A percentile compares a stretch with the other conserved stretches of the same genome.
Conservation (phyloP, 371 early-diverging fungal genomes). For the Choanephora cucurbitarum region DNA sequence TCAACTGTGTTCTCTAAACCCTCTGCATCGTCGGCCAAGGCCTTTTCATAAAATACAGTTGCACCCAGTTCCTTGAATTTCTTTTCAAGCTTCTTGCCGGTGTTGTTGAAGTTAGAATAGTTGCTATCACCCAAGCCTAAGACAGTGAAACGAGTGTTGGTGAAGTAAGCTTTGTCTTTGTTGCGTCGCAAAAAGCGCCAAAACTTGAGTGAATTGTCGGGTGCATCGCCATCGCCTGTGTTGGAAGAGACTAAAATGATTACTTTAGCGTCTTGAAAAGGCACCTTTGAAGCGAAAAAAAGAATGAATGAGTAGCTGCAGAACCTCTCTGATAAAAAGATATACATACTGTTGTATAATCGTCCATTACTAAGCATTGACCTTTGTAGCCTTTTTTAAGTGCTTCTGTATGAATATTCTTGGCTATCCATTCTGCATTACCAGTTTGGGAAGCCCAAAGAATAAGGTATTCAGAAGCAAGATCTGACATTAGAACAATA, state of each 20-base stretch:
- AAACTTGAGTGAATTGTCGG: slow-evolving; percentile 89
- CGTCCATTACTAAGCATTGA: slow-evolving; percentile 68
- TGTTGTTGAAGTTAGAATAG: slow-evolving; percentile 88
- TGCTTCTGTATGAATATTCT: slow-evolving; percentile 78
- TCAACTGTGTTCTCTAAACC: slow-evolving; percentile 88
- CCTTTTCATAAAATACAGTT: slow-evolving; percentile 69
- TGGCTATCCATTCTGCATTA: slow-evolving; percentile 91
- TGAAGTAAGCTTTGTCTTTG: slow-evolving; percentile 57
- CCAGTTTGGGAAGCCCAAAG: slow-evolving; percentile 93
- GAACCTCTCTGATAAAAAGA: no score
- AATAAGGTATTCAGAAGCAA: slow-evolving; percentile 44
- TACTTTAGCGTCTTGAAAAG: slow-evolving; percentile 52
- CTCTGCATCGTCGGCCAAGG: slow-evolving; percentile 89
- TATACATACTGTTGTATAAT: slow-evolving; percentile 44
- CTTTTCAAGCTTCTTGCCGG: slow-evolving; percentile 77
- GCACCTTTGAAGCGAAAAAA: slow-evolving; percentile 30
- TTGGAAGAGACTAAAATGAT: slow-evolving; percentile 84
- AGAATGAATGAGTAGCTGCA: no score
- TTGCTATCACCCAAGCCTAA: slow-evolving; percentile 91
- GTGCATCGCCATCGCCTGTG: slow-evolving; percentile 97
- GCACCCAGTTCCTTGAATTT: slow-evolving; percentile 78
- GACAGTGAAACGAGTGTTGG: slow-evolving; percentile 48
- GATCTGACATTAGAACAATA: slow-evolving; percentile 13
- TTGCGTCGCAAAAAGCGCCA: slow-evolving; percentile 77
- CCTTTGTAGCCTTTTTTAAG: slow-evolving; percentile 69